phyloP scores from a whole-genome alignment of 192 early-diverging fungal species.

The Chytriomyces confervae region DNA sequence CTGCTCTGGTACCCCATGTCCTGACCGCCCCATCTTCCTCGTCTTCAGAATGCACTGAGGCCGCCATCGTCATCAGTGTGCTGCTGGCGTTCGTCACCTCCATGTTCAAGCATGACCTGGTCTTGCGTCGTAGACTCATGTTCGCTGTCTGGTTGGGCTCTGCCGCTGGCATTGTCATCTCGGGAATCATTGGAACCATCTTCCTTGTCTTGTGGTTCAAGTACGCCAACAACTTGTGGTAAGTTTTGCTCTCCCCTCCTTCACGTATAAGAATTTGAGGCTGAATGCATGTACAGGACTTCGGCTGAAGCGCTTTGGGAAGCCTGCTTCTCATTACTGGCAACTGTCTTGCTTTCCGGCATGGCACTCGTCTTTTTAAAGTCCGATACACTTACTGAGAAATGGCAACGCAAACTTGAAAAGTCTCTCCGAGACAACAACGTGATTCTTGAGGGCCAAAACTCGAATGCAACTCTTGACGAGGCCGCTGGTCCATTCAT shows the following conservation, averaged over 20 bases:
- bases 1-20: not conserved
- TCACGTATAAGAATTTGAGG: not conserved
- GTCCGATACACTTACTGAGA: constrained; percentile 75
- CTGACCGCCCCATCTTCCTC: too few relatives aligned
- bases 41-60: constrained; percentile 66
- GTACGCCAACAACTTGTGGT: constrained; percentile 52
- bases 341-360: constrained; percentile 73
- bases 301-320: constrained; percentile 77
- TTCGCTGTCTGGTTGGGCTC: constrained; percentile 78
- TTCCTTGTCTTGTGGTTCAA: constrained; percentile 84
- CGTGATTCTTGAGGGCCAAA: not conserved
- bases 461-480: not conserved
- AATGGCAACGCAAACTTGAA: constrained; percentile 74
- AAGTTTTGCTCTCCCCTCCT: not conserved
- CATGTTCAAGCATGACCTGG: constrained; percentile 8
- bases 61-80: constrained; percentile 85
- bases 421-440: constrained; percentile 48
- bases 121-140: not conserved
- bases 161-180: constrained; percentile 65
- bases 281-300: constrained; percentile 13
- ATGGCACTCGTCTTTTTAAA: constrained; percentile 85
- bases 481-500: not conserved
- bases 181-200: constrained; percentile 70
- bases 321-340: constrained; percentile 81
- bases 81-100: constrained; percentile 71